Percentiles rank a stretch among this genome's conserved stretches.
These are phyloP conservation scores for Beauveria varroae DNA, from an alignment of 2,329 filamentous ascomycete genomes.

Conservation along the genomic window DNA sequence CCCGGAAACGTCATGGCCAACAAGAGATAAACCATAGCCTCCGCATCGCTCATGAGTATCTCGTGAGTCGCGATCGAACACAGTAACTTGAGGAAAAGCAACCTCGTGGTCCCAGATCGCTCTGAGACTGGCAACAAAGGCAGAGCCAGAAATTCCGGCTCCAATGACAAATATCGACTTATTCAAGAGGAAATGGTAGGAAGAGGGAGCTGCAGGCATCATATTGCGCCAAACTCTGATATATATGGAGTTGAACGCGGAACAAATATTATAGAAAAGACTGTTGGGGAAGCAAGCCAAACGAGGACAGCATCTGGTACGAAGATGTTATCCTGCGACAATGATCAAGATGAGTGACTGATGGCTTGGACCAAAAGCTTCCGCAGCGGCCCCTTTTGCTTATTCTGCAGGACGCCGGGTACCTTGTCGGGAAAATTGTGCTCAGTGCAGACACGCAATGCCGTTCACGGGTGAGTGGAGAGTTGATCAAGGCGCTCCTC, in stretches of 20 bases:
- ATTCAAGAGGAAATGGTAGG: conserved; percentile 25
- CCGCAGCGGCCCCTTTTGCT: neutral
- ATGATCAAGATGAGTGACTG: neutral
- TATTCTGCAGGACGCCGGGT: neutral
- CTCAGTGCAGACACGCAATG: neutral
- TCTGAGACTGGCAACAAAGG: conserved; percentile 32
- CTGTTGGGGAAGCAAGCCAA: neutral
- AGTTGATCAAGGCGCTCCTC: too few relatives aligned
- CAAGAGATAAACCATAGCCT: conserved; percentile 33
- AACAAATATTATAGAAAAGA: neutral
- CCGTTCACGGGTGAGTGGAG: neutral
- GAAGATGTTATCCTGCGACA: too few relatives aligned
- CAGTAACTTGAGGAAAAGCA: conserved; percentile 26
- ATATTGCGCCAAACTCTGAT: neutral
- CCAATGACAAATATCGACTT: conserved; percentile 37
- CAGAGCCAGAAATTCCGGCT: conserved; percentile 34
- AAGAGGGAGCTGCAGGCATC: neutral
- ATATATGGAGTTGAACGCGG: neutral
- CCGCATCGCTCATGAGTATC: conserved; percentile 24
- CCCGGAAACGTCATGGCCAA: conserved; percentile 25
- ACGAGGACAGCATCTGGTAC: too few relatives aligned
- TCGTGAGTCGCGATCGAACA: conserved; percentile 35
- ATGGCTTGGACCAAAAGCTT: neutral
- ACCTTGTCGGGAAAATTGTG: neutral
- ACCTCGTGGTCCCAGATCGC: conserved; percentile 28